Conservation (phyloP, 2,329 filamentous ascomycete genomes). For the Alternaria burnsii region DNA sequence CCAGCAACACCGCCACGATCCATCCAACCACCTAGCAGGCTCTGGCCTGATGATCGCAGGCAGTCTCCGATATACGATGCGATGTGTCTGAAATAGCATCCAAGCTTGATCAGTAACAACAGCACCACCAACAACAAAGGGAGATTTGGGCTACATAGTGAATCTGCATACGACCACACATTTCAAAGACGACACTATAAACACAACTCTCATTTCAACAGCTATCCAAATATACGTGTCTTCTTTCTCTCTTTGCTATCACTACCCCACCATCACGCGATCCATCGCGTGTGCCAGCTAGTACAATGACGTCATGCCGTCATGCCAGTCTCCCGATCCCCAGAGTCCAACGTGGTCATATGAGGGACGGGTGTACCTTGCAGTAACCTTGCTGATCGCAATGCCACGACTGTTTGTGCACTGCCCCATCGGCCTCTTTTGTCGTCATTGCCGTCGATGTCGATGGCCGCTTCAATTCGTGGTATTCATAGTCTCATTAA, state of each 20-base stretch:
- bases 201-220: neutral
- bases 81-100: neutral
- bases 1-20: too few relatives aligned
- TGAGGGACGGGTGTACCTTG: constrained; percentile 47
- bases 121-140: neutral
- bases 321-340: neutral
- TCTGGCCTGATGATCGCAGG: too few relatives aligned
- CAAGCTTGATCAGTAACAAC: neutral
- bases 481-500: constrained; percentile 10
- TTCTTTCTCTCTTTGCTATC: neutral
- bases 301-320: neutral
- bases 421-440: too few relatives aligned
- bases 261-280: neutral
- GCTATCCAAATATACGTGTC: neutral
- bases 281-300: neutral
- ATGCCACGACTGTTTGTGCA: neutral
- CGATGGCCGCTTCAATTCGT: neutral
- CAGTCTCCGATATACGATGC: too few relatives aligned
- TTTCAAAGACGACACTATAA: too few relatives aligned
- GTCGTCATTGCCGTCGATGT: constrained; percentile 12
- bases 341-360: neutral
- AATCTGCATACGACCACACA: too few relatives aligned
- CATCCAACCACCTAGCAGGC: too few relatives aligned
- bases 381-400: constrained; percentile 37
- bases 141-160: too few relatives aligned